These are phyloP conservation scores for Flaveria brownii DNA, from an alignment of 129 eudicot genomes.

Conservation along the genomic window DNA sequence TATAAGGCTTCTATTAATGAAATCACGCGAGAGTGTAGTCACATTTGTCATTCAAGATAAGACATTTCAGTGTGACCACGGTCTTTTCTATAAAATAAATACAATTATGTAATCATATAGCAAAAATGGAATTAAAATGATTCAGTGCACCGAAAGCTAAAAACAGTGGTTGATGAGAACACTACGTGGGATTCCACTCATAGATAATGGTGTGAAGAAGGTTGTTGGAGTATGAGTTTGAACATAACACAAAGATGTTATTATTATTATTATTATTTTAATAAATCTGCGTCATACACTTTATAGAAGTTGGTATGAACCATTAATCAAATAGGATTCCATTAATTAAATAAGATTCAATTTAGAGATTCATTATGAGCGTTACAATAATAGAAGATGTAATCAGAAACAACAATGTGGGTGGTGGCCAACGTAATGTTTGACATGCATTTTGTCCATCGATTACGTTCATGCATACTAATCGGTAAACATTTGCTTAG, in stretches of 20 bases:
- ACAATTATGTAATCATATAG: neutral
- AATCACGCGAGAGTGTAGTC: neutral
- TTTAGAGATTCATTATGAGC: too few species aligned
- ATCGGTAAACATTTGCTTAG: too few species aligned
- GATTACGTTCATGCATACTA: too few species aligned
- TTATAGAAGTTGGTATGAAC: neutral
- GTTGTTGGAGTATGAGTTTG: neutral
- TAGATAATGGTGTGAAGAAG: neutral
- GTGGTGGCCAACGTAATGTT: too few species aligned
- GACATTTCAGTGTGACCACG: neutral
- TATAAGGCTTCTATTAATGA: too few species aligned
- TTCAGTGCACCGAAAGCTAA: neutral
- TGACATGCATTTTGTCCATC: too few species aligned
- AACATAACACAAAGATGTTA: too few species aligned
- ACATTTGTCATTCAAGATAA: neutral
- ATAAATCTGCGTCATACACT: neutral
- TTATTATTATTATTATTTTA: too few species aligned
- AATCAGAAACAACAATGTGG: too few species aligned
- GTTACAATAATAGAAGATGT: too few species aligned
- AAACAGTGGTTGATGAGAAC: neutral
- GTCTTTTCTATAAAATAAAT: neutral
- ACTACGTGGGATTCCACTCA: constrained; percentile 1
- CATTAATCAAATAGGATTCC: neutral
- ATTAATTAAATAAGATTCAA: too few species aligned
- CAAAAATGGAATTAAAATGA: neutral